Percentiles rank a stretch among this genome's conserved stretches.
Evolutionary conservation across 78 protist genomes (phyloP).

Genomic region (Chrysochromulina tobinii): DNA sequence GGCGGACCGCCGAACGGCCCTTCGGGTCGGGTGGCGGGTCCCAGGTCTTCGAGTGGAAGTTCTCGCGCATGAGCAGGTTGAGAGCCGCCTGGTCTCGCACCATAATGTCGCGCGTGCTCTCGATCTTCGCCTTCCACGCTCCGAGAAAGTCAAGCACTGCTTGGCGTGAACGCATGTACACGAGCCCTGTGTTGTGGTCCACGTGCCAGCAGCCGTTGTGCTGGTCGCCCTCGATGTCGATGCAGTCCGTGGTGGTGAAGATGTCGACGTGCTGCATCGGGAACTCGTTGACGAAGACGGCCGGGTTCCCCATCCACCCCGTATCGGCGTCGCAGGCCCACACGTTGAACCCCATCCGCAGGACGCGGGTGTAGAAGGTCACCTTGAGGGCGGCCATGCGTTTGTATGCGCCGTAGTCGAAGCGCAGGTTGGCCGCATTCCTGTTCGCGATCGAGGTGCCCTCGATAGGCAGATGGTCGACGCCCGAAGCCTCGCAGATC

Average conservation of each 20-base stretch:
- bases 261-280: conserved; percentile 7
- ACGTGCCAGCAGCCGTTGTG: background rate
- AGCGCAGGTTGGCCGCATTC: background rate
- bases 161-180: background rate
- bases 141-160: background rate
- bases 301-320: background rate
- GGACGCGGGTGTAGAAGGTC: background rate
- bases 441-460: background rate
- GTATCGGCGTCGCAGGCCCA: conserved; percentile 31
- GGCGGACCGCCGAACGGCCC: background rate
- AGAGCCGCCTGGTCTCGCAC: conserved; percentile 5
- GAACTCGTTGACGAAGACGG: background rate
- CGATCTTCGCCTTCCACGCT: conserved; percentile 1
- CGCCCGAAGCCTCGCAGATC: background rate
- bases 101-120: background rate
- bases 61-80: conserved; percentile 10
- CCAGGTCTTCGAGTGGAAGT: background rate
- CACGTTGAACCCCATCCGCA: background rate
- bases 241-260: conserved; percentile 6
- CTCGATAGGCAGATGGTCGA: background rate
- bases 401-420: conserved; percentile 15
- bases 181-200: conserved; percentile 9
- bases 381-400: conserved; percentile 17
- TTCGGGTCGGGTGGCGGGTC: background rate
- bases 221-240: conserved; percentile 9